Evolutionary conservation across 2,329 filamentous ascomycete genomes (phyloP).

Genomic region (Fusarium ramigenum): DNA sequence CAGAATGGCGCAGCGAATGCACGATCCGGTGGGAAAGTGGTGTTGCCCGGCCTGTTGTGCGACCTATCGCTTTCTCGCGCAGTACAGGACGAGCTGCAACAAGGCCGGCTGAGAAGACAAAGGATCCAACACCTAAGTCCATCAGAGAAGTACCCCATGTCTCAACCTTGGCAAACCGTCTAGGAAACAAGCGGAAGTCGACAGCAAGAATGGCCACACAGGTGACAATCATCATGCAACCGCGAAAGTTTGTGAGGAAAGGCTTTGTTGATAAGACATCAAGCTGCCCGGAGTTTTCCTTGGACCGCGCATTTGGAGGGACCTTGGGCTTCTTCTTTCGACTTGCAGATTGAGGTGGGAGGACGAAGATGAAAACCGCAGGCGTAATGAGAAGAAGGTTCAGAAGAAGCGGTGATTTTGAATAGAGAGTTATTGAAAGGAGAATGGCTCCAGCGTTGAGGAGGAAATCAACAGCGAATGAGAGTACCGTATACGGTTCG

Average conservation of each 20-base stretch:
- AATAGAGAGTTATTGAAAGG: slow-evolving; percentile 87
- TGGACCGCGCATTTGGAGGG: slow-evolving; percentile 54
- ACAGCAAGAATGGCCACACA: slow-evolving; percentile 95
- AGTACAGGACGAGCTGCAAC: slow-evolving; percentile 87
- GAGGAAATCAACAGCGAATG: slow-evolving; percentile 81
- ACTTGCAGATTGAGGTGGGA: slow-evolving; percentile 52
- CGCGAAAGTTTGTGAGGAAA: slow-evolving; percentile 91
- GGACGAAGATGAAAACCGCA: slow-evolving; percentile 68
- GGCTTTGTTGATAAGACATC: slow-evolving; percentile 79
- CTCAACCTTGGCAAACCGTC: slow-evolving; percentile 96
- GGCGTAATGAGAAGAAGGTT: slow-evolving; percentile 78
- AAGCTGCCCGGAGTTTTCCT: slow-evolving; percentile 41
- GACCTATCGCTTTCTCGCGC: slow-evolving; percentile 68
- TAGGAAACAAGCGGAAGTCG: slow-evolving; percentile 91
- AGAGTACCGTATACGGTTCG: slow-evolving; percentile 73
- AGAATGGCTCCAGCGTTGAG: slow-evolving; percentile 86
- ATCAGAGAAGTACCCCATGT: slow-evolving; percentile 99
- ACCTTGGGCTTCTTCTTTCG: slow-evolving; percentile 59
- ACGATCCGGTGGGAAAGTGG: slow-evolving; percentile 68
- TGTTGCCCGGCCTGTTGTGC: slow-evolving; percentile 57
- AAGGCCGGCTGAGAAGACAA: slow-evolving; percentile 92
- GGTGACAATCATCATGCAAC: slow-evolving; percentile 89
- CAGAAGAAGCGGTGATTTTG: slow-evolving; percentile 76
- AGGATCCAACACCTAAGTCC: slow-evolving; percentile 97
- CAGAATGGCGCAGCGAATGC: slow-evolving; percentile 77